Conservation (phyloP, 2,329 filamentous ascomycete species). For the Boeremia lycopersici region DNA sequence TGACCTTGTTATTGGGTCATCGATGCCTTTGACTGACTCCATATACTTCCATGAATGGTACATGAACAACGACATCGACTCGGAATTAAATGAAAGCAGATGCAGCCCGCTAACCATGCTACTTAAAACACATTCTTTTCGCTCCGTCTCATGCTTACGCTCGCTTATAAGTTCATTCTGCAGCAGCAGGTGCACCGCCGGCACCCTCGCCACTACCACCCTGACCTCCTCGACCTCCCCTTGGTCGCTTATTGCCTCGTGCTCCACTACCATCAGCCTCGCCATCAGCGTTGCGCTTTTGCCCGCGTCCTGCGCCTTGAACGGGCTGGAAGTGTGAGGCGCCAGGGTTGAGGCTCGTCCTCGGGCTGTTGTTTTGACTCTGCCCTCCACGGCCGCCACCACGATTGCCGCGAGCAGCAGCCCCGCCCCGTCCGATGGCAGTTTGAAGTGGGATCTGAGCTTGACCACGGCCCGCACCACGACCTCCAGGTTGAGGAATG, state of each 20-base stretch:
- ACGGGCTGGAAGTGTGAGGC: conserved; percentile 45
- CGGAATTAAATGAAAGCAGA: conserved; percentile 9
- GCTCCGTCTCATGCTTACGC: background rate
- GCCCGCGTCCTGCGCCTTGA: conserved; percentile 32
- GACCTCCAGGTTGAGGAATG: conserved; percentile 41
- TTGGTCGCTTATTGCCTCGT: conserved; percentile 38
- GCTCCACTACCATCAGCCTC: conserved; percentile 35
- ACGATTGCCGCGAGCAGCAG: conserved; percentile 34
- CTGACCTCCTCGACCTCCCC: conserved; percentile 37
- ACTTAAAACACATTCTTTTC: conserved; percentile 11
- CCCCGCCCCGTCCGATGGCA: conserved; percentile 36
- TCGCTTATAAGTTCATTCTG: background rate
- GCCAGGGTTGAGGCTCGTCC: conserved; percentile 42
- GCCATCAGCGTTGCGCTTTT: conserved; percentile 44
- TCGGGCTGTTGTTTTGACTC: conserved; percentile 30
- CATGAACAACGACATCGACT: background rate
- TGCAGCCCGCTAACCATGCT: conserved; percentile 16
- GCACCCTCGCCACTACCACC: conserved; percentile 25
- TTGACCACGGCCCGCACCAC: conserved; percentile 27
- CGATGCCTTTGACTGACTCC: background rate
- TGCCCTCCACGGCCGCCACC: conserved; percentile 27
- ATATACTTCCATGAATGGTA: background rate
- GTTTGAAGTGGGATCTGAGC: conserved; percentile 20
- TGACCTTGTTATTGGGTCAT: background rate
- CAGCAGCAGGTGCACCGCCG: conserved; percentile 13